Evolutionary conservation across 768 basidiomycete species (phyloP).

Genomic region (Exidia glandulosa): DNA sequence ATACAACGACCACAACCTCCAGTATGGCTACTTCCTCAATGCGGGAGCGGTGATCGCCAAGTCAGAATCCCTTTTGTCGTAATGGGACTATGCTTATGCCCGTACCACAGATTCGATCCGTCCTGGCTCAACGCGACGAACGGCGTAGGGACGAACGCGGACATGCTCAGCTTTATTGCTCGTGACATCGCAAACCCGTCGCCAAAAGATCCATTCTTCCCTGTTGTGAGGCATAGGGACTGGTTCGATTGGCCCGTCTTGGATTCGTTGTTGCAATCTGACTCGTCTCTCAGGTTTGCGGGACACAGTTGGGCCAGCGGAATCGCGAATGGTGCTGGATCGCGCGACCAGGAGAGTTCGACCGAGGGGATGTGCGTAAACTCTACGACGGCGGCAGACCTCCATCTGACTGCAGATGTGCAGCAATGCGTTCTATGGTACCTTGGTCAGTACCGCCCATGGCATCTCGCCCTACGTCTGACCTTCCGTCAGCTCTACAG

Average conservation of each 20-base stretch:
- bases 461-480: no score
- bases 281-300: neutral
- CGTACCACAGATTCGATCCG: neutral
- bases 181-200: slow-evolving; percentile 26
- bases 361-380: slow-evolving; percentile 25
- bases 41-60: slow-evolving; percentile 22
- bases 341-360: slow-evolving; percentile 23
- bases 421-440: slow-evolving; percentile 26
- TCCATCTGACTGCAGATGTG: no score
- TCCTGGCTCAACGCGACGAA: slow-evolving; percentile 17
- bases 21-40: slow-evolving; percentile 24
- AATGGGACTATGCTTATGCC: neutral
- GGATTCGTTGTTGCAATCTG: slow-evolving; percentile 6
- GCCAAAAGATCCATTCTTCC: slow-evolving; percentile 20
- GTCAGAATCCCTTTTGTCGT: slow-evolving; percentile 7
- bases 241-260: slow-evolving; percentile 29
- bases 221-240: slow-evolving; percentile 21
- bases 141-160: slow-evolving; percentile 12
- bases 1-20: slow-evolving; percentile 18
- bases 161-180: slow-evolving; percentile 11
- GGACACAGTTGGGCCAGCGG: slow-evolving; percentile 9
- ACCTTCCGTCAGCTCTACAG: no score
- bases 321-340: slow-evolving; percentile 24
- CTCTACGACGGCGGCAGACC: no score
- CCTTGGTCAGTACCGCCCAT: no score